Evolutionary conservation across 768 basidiomycete genomes (phyloP).

Genomic region (Xerocomellus intermedius): DNA sequence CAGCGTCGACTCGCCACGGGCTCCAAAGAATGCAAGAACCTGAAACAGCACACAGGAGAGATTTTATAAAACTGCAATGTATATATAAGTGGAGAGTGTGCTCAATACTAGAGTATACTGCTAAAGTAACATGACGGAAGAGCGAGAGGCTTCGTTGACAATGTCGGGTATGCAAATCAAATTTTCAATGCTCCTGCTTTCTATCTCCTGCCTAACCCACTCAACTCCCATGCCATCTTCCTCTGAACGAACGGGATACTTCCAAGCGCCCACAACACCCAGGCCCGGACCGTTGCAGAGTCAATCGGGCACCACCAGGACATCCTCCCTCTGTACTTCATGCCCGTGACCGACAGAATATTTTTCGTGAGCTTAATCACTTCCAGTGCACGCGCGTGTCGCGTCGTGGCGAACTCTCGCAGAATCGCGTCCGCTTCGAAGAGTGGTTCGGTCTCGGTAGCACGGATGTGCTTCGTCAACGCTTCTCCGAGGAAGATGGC

Average conservation of each 20-base stretch:
- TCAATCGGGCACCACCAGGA: constrained; percentile 28
- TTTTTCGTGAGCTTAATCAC: constrained; percentile 43
- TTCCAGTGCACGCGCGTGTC: constrained; percentile 26
- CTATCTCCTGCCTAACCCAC: constrained; percentile 24
- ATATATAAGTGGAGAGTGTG: background rate
- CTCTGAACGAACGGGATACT: constrained; percentile 15
- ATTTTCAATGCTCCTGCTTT: background rate
- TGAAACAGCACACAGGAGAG: no score
- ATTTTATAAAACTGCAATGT: background rate
- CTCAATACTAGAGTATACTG: background rate
- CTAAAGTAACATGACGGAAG: background rate
- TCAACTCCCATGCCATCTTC: constrained; percentile 18
- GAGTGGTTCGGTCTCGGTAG: constrained; percentile 3
- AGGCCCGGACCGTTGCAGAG: constrained; percentile 26
- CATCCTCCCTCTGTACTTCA: constrained; percentile 17
- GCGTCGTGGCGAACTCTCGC: constrained; percentile 33
- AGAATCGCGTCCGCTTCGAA: constrained; percentile 33
- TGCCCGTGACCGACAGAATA: constrained; percentile 25
- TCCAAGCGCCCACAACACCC: constrained; percentile 22
- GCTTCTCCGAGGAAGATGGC: constrained; percentile 46
- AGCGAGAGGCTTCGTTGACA: background rate
- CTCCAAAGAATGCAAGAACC: no score
- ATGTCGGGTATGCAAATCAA: background rate
- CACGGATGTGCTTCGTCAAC: constrained; percentile 36
- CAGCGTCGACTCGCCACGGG: no score